phyloP scores from a whole-genome alignment of 2,329 filamentous ascomycete species.

The Dothidotthia symphoricarpi region DNA sequence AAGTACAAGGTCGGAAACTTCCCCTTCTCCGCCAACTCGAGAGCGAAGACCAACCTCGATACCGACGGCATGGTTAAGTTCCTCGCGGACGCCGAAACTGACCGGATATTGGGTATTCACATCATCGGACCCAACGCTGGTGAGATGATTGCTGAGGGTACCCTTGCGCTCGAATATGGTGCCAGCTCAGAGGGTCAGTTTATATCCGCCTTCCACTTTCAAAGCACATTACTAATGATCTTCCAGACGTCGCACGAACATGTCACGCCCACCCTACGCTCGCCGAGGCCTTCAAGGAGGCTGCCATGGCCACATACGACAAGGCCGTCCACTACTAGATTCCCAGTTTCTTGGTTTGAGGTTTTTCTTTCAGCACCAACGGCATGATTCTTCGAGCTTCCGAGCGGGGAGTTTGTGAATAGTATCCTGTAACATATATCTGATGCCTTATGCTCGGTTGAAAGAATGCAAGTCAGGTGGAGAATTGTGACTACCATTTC shows the following conservation, averaged over 20 bases:
- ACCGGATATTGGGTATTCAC: constrained; percentile 91
- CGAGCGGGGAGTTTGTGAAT: constrained; percentile 42
- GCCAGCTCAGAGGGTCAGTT: constrained; percentile 87
- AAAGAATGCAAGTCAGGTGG: constrained; percentile 25
- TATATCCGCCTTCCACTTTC: background rate
- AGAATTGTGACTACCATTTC: too few relatives aligned
- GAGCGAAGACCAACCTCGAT: constrained; percentile 98
- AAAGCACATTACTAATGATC: constrained; percentile 13
- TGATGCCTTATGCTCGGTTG: constrained; percentile 31
- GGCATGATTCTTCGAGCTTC: constrained; percentile 35
- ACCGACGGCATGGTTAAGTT: constrained; percentile 97
- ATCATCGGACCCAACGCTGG: constrained; percentile 95
- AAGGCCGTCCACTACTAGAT: constrained; percentile 90
- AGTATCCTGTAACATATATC: constrained; percentile 42
- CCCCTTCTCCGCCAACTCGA: constrained; percentile 97
- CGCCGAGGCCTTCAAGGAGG: constrained; percentile 98
- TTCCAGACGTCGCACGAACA: constrained; percentile 59
- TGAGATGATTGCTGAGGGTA: constrained; percentile 99
- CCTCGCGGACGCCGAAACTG: constrained; percentile 91
- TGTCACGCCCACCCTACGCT: constrained; percentile 96
- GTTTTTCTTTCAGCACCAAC: constrained; percentile 36
- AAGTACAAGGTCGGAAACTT: constrained; percentile 93
- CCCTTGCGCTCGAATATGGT: constrained; percentile 92
- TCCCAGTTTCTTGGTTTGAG: constrained; percentile 24
- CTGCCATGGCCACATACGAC: constrained; percentile 93